Conservation (phyloP, 495 filamentous ascomycete genomes). For the Lophiostoma macrostomum region DNA sequence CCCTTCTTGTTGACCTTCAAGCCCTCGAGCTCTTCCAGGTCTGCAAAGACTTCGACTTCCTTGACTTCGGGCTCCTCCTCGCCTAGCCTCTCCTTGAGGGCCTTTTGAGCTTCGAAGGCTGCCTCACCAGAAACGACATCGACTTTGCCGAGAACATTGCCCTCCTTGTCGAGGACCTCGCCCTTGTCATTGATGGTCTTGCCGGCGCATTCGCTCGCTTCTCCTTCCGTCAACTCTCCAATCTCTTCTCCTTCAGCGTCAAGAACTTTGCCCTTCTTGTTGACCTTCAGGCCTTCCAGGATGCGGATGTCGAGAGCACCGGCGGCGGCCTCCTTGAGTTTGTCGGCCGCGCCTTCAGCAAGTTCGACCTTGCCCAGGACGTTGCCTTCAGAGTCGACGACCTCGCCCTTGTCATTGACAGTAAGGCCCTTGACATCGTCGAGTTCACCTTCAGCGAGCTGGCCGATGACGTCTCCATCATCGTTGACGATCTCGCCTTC, state of each 20-base stretch:
- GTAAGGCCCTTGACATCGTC: constrained; percentile 49
- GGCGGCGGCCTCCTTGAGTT: constrained; percentile 40
- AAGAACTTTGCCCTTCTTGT: constrained; percentile 56
- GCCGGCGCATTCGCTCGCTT: constrained; percentile 45
- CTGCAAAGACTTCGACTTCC: constrained; percentile 33
- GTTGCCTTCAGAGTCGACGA: constrained; percentile 59
- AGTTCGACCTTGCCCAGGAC: constrained; percentile 56
- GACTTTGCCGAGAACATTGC: constrained; percentile 51
- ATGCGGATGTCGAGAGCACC: constrained; percentile 47
- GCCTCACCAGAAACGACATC: constrained; percentile 52
- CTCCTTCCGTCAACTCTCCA: constrained; percentile 51
- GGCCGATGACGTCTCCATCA: constrained; percentile 42
- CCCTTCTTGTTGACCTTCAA: constrained; percentile 49
- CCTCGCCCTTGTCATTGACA: constrained; percentile 57
- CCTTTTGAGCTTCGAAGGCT: constrained; percentile 49
- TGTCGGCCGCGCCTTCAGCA: constrained; percentile 41
- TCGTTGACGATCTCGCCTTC: constrained; percentile 49
- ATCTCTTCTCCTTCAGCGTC: constrained; percentile 54
- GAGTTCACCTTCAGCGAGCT: constrained; percentile 43
- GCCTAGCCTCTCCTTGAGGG: constrained; percentile 48
- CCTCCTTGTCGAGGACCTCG: constrained; percentile 51
- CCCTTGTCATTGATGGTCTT: constrained; percentile 53
- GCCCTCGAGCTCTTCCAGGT: constrained; percentile 43
- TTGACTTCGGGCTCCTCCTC: constrained; percentile 33
- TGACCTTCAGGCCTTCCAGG: constrained; percentile 51